Evolutionary conservation across 768 basidiomycete species (phyloP).

Genomic region (Galerina marginata): DNA sequence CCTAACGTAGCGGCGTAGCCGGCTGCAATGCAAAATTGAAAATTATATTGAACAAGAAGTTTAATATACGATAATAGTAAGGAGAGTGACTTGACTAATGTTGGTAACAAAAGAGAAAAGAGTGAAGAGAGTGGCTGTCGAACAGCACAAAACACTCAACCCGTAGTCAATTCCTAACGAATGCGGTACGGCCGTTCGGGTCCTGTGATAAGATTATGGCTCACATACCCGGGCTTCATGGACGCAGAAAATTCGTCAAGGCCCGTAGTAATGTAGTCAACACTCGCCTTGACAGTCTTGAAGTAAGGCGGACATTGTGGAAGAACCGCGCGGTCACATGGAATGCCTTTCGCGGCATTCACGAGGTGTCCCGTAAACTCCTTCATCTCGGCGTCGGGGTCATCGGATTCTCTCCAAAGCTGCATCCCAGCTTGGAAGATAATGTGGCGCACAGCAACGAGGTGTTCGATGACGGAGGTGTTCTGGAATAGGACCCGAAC

Average conservation of each 20-base stretch:
- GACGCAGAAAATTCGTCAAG: neutral
- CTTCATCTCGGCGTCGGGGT: conserved; percentile 11
- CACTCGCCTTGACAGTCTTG: neutral
- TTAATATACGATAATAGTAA: no score
- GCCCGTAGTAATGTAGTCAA: neutral
- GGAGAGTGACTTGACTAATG: no score
- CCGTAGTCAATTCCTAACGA: no score
- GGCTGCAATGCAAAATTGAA: no score
- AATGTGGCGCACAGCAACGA: conserved; percentile 17
- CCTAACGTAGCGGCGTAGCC: no score
- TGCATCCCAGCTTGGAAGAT: conserved; percentile 17
- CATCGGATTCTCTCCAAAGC: conserved; percentile 17
- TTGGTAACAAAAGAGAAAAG: no score
- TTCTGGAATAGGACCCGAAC: conserved; percentile 19
- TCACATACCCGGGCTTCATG: neutral
- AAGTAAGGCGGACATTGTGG: neutral
- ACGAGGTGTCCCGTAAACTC: conserved; percentile 12
- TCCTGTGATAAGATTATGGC: no score
- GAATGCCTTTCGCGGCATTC: neutral
- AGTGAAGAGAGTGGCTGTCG: no score
- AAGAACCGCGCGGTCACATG: neutral
- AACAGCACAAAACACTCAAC: no score
- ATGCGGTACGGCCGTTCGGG: no score
- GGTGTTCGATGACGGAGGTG: conserved; percentile 17
- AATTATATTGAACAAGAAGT: no score